Evolutionary conservation across 345 rosid species (phyloP), one percentile per base, ranked within the genome.

Genomic region (Toxicodendron radicans): DNA sequence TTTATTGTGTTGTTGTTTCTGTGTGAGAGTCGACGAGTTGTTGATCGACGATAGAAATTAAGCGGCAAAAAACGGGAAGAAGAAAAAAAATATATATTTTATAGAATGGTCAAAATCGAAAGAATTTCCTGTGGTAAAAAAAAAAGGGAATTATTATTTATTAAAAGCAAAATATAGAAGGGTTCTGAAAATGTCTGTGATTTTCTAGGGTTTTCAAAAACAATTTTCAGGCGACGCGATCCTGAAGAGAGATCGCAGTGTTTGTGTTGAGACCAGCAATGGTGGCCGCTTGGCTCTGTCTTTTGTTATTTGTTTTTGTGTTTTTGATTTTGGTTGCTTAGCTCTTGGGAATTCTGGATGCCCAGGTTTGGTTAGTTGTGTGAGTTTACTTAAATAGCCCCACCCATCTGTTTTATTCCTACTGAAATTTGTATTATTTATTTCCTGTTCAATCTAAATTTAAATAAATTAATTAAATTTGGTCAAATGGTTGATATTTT

Each of bases 281-380:
- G 68, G 60, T 51, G 68, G 60, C 58, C 18, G 7, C 21, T 30
- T 53, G 21, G 20, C 54, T 70, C 45, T 27, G 38, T 48, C 61
- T 73, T 30, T 32, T 17, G 14, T 43, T n/a, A 24, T 4, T 32
- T 5, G 6, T 23, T 16, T 60, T 48, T 27, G 30, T 10, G 27
- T 48, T 1, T 27, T 27, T 27, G 30, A 27, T 27, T n/a, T 63
- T 10, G 68, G 35, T 73, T 51, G 66, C 66, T 71, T 71, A 45
- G 66, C 66, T 71, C 57, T 52, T 33, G 4, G 60, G 71, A 67
- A 49, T 49, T 70, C 73, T 41, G 54, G 52, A 58, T 41, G 27
- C 65, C 16, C 23, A 5, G 65, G 10, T 17, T 21, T 43, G 64
- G 13, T 24, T 8, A 20, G 43, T 38, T 8, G 9, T 11, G 18